Evolutionary conservation across 83 land plant genomes (phyloP).

Genomic region (Isoetes engelmannii): DNA sequence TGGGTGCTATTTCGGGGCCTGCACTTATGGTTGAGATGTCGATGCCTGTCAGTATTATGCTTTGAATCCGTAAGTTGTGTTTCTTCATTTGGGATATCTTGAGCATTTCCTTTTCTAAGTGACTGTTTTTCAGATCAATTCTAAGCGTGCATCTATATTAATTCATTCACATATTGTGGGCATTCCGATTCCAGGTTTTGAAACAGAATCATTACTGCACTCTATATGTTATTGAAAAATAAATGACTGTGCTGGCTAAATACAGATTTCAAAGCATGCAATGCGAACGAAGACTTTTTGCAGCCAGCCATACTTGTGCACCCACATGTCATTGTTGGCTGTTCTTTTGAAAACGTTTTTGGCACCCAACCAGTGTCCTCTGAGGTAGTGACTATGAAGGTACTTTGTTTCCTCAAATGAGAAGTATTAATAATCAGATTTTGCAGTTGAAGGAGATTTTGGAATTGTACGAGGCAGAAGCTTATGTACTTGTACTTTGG

Average conservation of each 20-base stretch:
- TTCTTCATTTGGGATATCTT: constrained; percentile 6
- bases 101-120: background rate
- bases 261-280: constrained; percentile 23
- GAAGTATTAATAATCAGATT: background rate
- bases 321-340: constrained; percentile 26
- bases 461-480: constrained; percentile 2
- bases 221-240: background rate
- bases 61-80: constrained; percentile 53
- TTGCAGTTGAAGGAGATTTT: background rate
- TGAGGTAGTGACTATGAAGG: constrained; percentile 17
- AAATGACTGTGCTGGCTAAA: background rate
- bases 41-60: constrained; percentile 59
- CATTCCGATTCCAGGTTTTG: constrained; percentile 51
- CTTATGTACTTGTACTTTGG: background rate
- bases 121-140: constrained; percentile 53
- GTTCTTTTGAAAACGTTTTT: constrained; percentile 25
- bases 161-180: constrained; percentile 52
- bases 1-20: constrained; percentile 61
- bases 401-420: background rate
- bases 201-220: background rate
- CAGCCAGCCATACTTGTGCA: constrained; percentile 19
- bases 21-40: constrained; percentile 80
- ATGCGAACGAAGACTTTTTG: constrained; percentile 21
- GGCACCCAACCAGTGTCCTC: constrained; percentile 7
- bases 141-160: constrained; percentile 77